Conservation (phyloP, 768 basidiomycete genomes). For the Kwoniella newhampshirensis region DNA sequence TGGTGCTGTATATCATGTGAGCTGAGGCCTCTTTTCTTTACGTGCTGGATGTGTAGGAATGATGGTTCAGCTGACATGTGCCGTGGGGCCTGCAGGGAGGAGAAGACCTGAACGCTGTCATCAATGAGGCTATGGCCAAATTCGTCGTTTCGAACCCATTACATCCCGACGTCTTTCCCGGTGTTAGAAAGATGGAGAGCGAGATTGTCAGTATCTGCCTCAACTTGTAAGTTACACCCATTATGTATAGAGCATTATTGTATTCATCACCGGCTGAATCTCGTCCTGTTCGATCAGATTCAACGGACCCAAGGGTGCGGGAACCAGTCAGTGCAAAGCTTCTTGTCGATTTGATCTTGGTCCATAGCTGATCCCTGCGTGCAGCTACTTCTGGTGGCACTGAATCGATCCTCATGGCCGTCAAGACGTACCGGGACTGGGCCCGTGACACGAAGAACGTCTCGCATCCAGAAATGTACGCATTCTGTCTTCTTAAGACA, state of each 20-base stretch:
- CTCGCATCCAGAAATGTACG: constrained; percentile 86
- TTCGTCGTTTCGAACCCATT: constrained; percentile 87
- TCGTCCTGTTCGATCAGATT: constrained; percentile 56
- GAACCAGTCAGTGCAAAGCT: constrained; percentile 61
- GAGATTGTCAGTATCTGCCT: constrained; percentile 88
- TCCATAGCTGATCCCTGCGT: constrained; percentile 3
- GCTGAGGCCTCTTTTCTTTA: too few species aligned
- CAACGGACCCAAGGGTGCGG: constrained; percentile 79
- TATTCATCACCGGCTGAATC: constrained; percentile 9
- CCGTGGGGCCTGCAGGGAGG: constrained; percentile 59
- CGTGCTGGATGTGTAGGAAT: too few species aligned
- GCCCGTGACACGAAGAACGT: constrained; percentile 80
- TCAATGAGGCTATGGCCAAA: constrained; percentile 74
- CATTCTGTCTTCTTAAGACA: background rate
- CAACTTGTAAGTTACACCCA: constrained; percentile 60
- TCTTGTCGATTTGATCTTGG: background rate
- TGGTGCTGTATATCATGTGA: constrained; percentile 53
- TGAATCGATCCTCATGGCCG: constrained; percentile 91
- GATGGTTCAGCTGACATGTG: background rate
- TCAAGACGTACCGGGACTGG: constrained; percentile 94
- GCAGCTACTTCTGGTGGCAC: constrained; percentile 86
- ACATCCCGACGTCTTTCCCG: constrained; percentile 88
- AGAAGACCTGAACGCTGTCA: constrained; percentile 72
- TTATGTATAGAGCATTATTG: too few species aligned
- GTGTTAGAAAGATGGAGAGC: constrained; percentile 91